Evolutionary conservation across 306 rosid genomes (phyloP).

Genomic region (Abrus precatorius): DNA sequence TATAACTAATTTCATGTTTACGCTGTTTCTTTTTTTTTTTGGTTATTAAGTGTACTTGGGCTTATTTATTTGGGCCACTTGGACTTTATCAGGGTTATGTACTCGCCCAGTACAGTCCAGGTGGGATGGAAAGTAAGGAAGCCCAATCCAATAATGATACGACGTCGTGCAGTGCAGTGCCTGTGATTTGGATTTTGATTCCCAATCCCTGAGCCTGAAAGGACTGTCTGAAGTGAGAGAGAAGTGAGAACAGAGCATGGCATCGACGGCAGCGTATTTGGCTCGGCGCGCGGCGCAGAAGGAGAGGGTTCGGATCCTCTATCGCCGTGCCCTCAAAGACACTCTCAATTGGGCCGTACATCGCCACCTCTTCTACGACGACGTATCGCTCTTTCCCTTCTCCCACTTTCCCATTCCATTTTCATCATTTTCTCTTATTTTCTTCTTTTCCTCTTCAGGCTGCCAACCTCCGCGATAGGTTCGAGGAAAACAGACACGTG

Average conservation of each 20-base stretch:
- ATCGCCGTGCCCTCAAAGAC: slow-evolving; percentile 90
- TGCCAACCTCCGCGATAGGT: slow-evolving; percentile 79
- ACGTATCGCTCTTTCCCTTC: slow-evolving; percentile 51
- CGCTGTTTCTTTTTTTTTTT: no score
- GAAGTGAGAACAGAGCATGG: slow-evolving; percentile 58
- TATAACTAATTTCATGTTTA: no score
- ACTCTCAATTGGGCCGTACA: slow-evolving; percentile 99
- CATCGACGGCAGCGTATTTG: slow-evolving; percentile 64
- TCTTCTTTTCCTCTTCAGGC: slow-evolving; percentile 63
- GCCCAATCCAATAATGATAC: slow-evolving; percentile 9
- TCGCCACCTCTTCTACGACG: slow-evolving; percentile 94
- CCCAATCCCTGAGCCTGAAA: not conserved
- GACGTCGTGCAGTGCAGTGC: not conserved
- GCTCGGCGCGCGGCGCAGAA: slow-evolving; percentile 96
- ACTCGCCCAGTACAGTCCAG: no score
- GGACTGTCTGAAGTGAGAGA: not conserved
- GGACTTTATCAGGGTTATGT: no score
- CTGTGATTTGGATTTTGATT: not conserved
- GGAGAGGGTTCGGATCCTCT: slow-evolving; percentile 95
- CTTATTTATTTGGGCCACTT: no score
- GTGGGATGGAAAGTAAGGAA: not conserved
- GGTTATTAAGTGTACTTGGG: no score
- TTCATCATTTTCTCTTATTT: not conserved
- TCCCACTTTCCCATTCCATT: not conserved
- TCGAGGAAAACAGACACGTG: slow-evolving; percentile 81